Evolutionary conservation across 164 flowering plant species (phyloP).

Genomic region (Vitis cinerea): DNA sequence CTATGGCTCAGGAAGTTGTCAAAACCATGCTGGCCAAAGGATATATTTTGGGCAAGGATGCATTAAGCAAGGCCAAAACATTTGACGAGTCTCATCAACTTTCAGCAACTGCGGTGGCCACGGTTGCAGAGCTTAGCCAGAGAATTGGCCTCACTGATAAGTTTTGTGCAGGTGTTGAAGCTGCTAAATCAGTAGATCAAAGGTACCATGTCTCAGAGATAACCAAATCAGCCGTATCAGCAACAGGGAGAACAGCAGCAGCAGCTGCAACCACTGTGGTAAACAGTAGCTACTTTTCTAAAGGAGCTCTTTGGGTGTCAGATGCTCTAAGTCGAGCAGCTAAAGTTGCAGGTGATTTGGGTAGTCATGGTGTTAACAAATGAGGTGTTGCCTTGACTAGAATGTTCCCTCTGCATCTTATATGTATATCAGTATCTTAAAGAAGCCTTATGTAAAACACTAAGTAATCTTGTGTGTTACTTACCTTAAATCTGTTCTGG

Average conservation of each 20-base stretch:
- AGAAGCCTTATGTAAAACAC: too few species aligned
- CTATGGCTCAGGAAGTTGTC: slow-evolving; percentile 65
- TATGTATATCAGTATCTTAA: too few species aligned
- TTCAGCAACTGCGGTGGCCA: slow-evolving; percentile 61
- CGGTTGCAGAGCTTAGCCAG: slow-evolving; percentile 66
- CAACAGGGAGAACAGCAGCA: slow-evolving; percentile 64
- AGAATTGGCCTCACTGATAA: slow-evolving; percentile 69
- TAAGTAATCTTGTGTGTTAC: too few species aligned
- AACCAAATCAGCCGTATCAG: slow-evolving; percentile 55
- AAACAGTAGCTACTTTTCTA: slow-evolving; percentile 77
- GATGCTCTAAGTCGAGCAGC: slow-evolving; percentile 68
- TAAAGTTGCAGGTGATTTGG: slow-evolving; percentile 73
- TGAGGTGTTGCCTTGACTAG: slow-evolving; percentile 10
- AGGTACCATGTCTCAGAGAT: slow-evolving; percentile 54
- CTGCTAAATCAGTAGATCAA: slow-evolving; percentile 61
- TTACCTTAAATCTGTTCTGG: too few species aligned
- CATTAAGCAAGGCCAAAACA: slow-evolving; percentile 58
- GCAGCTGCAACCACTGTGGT: slow-evolving; percentile 65
- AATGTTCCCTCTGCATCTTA: background rate
- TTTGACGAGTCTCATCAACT: slow-evolving; percentile 66
- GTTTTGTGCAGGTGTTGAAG: slow-evolving; percentile 61
- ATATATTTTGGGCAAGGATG: slow-evolving; percentile 59
- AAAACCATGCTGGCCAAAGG: slow-evolving; percentile 65
- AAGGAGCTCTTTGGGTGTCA: slow-evolving; percentile 82
- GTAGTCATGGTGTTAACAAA: slow-evolving; percentile 31